These are phyloP conservation scores for Backusella tuberculispora DNA, from an alignment of 192 early-diverging fungal genomes.

Conservation along the genomic window DNA sequence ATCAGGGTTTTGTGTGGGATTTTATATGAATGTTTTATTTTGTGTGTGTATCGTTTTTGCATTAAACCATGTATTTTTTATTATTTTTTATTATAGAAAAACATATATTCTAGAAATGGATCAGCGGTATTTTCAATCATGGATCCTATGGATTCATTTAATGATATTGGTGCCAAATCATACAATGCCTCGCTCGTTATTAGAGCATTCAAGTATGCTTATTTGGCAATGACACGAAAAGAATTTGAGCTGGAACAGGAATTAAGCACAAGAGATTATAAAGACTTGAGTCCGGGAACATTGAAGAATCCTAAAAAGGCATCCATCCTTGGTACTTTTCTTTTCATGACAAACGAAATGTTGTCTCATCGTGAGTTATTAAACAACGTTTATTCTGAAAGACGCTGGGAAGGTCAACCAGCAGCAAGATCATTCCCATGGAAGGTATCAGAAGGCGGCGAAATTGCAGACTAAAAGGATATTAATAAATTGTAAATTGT, in stretches of 20 bases:
- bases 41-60: not conserved
- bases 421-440: slow-evolving; percentile 16
- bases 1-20: too few relatives aligned
- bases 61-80: not conserved
- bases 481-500: too few relatives aligned
- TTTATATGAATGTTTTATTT: not conserved
- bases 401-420: slow-evolving; percentile 9
- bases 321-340: not conserved
- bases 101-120: not conserved
- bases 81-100: slow-evolving; percentile 5
- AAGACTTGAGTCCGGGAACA: not conserved
- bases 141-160: slow-evolving; percentile 58
- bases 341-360: slow-evolving; percentile 1
- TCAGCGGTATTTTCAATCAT: slow-evolving; percentile 48
- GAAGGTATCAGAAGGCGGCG: not conserved
- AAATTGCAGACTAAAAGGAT: too few relatives aligned
- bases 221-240: not conserved
- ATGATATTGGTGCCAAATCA: slow-evolving; percentile 51
- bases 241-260: not conserved
- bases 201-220: not conserved
- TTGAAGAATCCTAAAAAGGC: not conserved
- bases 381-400: slow-evolving; percentile 2
- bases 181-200: not conserved
- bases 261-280: not conserved
- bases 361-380: slow-evolving; percentile 3